Conservation (phyloP, 1,284 basidiomycete species). For the Ustilago cynodontis region DNA sequence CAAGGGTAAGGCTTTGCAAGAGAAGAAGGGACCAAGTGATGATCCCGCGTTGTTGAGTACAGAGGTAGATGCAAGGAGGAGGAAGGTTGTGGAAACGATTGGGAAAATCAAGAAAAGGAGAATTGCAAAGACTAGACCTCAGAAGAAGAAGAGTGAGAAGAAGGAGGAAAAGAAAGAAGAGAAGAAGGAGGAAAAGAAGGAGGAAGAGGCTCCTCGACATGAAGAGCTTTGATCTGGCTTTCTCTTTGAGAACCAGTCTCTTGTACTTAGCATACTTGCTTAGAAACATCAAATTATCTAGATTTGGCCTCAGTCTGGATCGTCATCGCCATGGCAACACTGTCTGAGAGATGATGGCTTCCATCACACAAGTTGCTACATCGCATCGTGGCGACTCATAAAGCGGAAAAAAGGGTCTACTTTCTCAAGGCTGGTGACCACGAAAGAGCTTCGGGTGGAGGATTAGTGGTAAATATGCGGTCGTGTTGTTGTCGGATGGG, state of each 20-base stretch:
- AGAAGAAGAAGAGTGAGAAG: slow-evolving; percentile 41
- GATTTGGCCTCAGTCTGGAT: too few relatives aligned
- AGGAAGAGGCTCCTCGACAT: slow-evolving; percentile 29
- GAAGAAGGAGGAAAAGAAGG: slow-evolving; percentile 34
- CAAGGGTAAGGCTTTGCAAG: slow-evolving; percentile 60
- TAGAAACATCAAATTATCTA: not conserved
- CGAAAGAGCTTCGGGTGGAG: too few relatives aligned
- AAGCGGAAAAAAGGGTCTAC: too few relatives aligned
- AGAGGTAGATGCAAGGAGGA: slow-evolving; percentile 65
- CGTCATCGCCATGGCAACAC: too few relatives aligned
- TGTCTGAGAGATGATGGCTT: too few relatives aligned
- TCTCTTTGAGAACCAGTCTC: not conserved
- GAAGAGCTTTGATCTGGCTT: slow-evolving; percentile 36
- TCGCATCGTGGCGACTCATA: too few relatives aligned
- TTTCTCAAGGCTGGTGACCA: too few relatives aligned
- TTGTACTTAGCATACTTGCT: not conserved
- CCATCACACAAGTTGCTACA: too few relatives aligned
- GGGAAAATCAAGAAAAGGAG: slow-evolving; percentile 61
- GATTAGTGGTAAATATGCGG: too few relatives aligned
- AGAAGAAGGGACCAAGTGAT: slow-evolving; percentile 53
- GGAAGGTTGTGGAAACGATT: slow-evolving; percentile 62
- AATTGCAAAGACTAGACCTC: slow-evolving; percentile 65
- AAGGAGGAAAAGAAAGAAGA: slow-evolving; percentile 33
- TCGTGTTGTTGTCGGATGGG: too few relatives aligned
- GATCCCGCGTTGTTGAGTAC: slow-evolving; percentile 64